These are phyloP conservation scores for Spathaspora girioi DNA, from an alignment of 805 yeast species.

Conservation along the genomic window DNA sequence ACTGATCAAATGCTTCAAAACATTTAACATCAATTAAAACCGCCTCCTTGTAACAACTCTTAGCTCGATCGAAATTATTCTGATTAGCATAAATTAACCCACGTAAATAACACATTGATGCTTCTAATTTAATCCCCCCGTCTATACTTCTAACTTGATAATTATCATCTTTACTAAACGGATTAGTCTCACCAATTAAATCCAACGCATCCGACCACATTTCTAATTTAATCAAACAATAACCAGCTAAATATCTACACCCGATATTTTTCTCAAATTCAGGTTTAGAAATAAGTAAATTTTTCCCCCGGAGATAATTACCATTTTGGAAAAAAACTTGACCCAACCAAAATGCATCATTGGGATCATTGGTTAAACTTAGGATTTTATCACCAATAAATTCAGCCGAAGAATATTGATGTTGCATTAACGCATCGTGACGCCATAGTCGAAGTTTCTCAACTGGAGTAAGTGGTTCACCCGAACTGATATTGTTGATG, in stretches of 20 bases:
- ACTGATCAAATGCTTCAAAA: constrained; percentile 84
- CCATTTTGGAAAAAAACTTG: constrained; percentile 80
- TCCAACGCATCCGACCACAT: constrained; percentile 88
- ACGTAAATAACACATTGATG: constrained; percentile 80
- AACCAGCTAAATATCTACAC: constrained; percentile 78
- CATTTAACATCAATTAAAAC: constrained; percentile 85
- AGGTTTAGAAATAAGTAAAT: constrained; percentile 53
- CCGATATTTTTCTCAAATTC: constrained; percentile 60
- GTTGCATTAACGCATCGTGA: constrained; percentile 89
- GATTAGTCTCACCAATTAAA: constrained; percentile 77
- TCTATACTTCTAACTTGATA: constrained; percentile 51
- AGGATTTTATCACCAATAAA: constrained; percentile 89
- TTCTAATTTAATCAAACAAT: constrained; percentile 67
- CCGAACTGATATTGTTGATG: background rate
- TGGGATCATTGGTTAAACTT: constrained; percentile 78
- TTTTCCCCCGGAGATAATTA: constrained; percentile 74
- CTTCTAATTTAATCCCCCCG: constrained; percentile 83
- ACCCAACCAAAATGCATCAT: constrained; percentile 95
- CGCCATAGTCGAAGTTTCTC: constrained; percentile 89
- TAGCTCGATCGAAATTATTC: constrained; percentile 81
- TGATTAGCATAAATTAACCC: constrained; percentile 82
- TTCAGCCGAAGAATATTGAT: constrained; percentile 85
- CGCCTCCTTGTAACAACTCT: constrained; percentile 84
- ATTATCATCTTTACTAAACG: constrained; percentile 46
- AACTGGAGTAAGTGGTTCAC: constrained; percentile 64